Percentiles rank a stretch among this genome's conserved stretches.
Conservation (phyloP, 225 moss, liverwort and hornwort genomes). For the Physcomitrellopsis africana region DNA sequence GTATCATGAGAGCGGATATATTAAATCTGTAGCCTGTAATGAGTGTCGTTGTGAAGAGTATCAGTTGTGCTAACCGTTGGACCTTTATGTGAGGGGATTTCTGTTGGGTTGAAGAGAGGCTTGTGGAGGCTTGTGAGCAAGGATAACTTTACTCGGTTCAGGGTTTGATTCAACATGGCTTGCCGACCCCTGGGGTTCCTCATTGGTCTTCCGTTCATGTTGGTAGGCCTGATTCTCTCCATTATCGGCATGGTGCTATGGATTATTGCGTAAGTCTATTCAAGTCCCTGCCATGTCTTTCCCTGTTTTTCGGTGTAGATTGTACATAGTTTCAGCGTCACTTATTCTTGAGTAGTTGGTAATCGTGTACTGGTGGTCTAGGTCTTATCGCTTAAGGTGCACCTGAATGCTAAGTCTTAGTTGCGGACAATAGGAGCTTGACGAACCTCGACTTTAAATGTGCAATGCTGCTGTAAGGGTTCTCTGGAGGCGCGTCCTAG, state of each 20-base stretch:
- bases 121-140: too few relatives aligned
- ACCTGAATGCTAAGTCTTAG: too few relatives aligned
- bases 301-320: neutral
- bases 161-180: neutral
- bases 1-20: too few relatives aligned
- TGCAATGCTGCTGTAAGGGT: neutral
- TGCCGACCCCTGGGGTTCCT: conserved; percentile 76
- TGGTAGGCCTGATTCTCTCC: conserved; percentile 55
- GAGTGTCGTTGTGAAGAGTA: too few relatives aligned
- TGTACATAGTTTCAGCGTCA: neutral
- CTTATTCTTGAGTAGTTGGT: neutral
- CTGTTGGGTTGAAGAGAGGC: too few relatives aligned
- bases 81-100: too few relatives aligned
- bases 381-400: neutral
- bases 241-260: conserved; percentile 62
- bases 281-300: neutral
- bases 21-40: too few relatives aligned
- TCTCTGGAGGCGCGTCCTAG: neutral
- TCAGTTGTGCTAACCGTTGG: too few relatives aligned
- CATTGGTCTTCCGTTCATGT: conserved; percentile 71
- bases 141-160: neutral
- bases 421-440: neutral
- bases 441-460: neutral
- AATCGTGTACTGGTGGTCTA: neutral
- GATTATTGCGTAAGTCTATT: conserved; percentile 62